These are phyloP conservation scores for Auriscalpium microsporum DNA, from an alignment of 768 basidiomycete species.

Conservation along the genomic window DNA sequence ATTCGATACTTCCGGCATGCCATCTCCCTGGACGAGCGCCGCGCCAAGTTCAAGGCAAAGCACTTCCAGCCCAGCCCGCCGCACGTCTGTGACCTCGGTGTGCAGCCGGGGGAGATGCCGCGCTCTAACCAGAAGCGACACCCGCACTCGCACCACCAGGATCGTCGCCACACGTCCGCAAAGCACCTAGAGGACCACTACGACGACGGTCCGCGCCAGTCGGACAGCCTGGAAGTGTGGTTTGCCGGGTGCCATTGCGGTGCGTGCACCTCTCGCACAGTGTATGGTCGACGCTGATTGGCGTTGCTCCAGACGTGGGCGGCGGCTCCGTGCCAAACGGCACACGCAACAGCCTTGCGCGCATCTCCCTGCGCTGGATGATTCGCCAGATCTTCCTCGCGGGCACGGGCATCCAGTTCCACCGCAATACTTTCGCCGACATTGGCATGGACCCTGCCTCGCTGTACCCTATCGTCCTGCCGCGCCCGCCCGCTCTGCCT, in stretches of 20 bases:
- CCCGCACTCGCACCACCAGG: slow-evolving; percentile 5
- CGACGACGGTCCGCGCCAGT: slow-evolving; percentile 27
- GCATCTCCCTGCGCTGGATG: slow-evolving; percentile 60
- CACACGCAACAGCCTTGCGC: slow-evolving; percentile 49
- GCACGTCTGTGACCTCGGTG: slow-evolving; percentile 34
- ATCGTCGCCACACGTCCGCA: slow-evolving; percentile 5
- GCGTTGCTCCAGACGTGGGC: slow-evolving; percentile 48
- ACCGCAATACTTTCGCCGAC: slow-evolving; percentile 20
- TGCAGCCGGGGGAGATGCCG: slow-evolving; percentile 44
- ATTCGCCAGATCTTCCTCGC: slow-evolving; percentile 43
- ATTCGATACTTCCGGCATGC: slow-evolving; percentile 67
- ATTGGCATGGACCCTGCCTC: slow-evolving; percentile 24
- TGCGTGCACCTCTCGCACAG: slow-evolving; percentile 22
- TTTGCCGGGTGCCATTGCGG: slow-evolving; percentile 70
- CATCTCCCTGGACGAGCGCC: slow-evolving; percentile 58
- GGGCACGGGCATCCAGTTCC: slow-evolving; percentile 33
- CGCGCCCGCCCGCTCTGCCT: slow-evolving; percentile 12
- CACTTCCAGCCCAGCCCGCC: slow-evolving; percentile 20
- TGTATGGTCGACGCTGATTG: too few relatives aligned
- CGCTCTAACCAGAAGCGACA: slow-evolving; percentile 22
- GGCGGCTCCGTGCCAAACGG: slow-evolving; percentile 60
- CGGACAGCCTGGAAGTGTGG: slow-evolving; percentile 74
- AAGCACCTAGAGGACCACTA: slow-evolving; percentile 33
- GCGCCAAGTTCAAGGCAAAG: slow-evolving; percentile 43
- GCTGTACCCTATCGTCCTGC: slow-evolving; percentile 20